Evolutionary conservation across 148 eudicot species (phyloP), one percentile per base, ranked within the genome.

Genomic region (Simmondsia chinensis): DNA sequence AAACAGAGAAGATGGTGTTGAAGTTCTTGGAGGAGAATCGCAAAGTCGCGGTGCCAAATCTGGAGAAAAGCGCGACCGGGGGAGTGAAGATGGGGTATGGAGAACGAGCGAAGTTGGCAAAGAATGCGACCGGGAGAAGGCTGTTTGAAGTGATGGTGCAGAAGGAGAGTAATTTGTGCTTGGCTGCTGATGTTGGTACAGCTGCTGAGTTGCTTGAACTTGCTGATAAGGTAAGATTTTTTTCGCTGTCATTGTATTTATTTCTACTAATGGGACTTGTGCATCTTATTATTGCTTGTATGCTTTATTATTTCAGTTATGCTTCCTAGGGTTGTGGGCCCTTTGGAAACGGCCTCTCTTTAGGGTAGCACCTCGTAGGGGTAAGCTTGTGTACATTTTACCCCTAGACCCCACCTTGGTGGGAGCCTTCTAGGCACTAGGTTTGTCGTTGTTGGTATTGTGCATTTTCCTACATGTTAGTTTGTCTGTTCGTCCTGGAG

Each of bases 131-230:
- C 22, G 88, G 80, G 32, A 76, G 69, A 68, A 79, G 56, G 65
- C 54, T 87, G 74, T 82, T 82, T 67, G 94, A 82, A 69, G 71
- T 87, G 39, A 87, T 87, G 96, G 53, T 69, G 47, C 43, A 71
- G 59, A 82, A 87, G 60, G 73, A 87, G 69, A 73, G 77, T 39
- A 87, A 87, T 66, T 59, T 87, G 70, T 87, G 96, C 51, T 62
- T 87, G 76, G 84, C 96, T 54, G 96, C 94, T 26, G 94, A 87
- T 74, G 96, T 87, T 61, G 70, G 76, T 31, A 79, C 96, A 15
- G 88, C 96, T 22, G 71, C 84, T n/a, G 93, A 82, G 59, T 69
- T 87, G 65, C 93, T 87, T 31, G 80, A 66, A 20, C 51, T 87
- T 52, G 96, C 96, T 27, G 88, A 87, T 39, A 79, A 82, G 88